Conservation (phyloP, 768 basidiomycete genomes). For the Hysterangium stoloniferum region DNA sequence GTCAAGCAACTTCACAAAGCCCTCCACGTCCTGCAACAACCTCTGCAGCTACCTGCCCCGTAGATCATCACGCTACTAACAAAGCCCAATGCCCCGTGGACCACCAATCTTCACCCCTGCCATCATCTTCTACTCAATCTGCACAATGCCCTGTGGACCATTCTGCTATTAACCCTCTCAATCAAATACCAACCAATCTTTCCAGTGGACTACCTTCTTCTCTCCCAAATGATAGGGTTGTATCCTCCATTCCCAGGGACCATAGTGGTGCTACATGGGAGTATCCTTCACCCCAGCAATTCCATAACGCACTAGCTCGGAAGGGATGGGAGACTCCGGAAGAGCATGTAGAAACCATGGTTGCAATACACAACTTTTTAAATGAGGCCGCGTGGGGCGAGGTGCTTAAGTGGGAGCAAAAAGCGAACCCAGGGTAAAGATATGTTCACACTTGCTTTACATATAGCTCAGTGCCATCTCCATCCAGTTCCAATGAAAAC, state of each 20-base stretch:
- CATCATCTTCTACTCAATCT: conserved; percentile 11
- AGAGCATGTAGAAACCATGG: conserved; percentile 94
- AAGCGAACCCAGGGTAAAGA: conserved; percentile 46
- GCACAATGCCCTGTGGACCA: conserved; percentile 33
- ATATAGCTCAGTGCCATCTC: conserved; percentile 1
- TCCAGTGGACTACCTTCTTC: conserved; percentile 54
- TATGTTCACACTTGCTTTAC: neutral
- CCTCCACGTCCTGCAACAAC: neutral
- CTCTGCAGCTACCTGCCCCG: neutral
- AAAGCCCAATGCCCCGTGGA: conserved; percentile 57
- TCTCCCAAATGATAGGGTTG: conserved; percentile 67
- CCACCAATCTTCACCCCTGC: conserved; percentile 36
- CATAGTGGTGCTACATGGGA: conserved; percentile 58
- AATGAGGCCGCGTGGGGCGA: conserved; percentile 97
- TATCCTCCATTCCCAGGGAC: conserved; percentile 78
- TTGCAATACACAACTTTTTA: conserved; percentile 95
- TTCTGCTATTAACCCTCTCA: conserved; percentile 52
- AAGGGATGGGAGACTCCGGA: conserved; percentile 98
- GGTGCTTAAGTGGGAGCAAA: conserved; percentile 87
- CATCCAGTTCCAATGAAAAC: conserved; percentile 35
- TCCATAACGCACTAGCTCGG: conserved; percentile 91
- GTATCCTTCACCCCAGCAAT: conserved; percentile 96
- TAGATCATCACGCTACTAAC: neutral
- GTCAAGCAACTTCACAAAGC: conserved; percentile 1
- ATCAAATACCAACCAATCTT: conserved; percentile 78